Percentiles rank a stretch among this genome's conserved stretches.
Conservation (phyloP, 2,329 filamentous ascomycete species). For the Ilyonectria mors-panacis region DNA sequence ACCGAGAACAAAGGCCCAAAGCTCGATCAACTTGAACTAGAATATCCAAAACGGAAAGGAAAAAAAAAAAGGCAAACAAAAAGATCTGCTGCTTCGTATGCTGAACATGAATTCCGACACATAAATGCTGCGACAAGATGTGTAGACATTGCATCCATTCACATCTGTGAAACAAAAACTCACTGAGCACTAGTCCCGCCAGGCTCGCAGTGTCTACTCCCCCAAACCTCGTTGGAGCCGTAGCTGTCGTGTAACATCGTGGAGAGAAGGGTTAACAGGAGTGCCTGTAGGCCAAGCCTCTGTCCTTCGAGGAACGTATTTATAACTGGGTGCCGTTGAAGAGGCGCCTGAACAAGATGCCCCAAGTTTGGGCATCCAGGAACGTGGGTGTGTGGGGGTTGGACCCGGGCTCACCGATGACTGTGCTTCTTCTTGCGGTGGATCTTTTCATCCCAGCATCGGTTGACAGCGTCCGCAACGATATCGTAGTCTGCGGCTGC, state of each 20-base stretch:
- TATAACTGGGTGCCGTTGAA: slow-evolving; percentile 42
- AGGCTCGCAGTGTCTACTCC: slow-evolving; percentile 2
- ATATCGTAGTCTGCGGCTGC: slow-evolving; percentile 56
- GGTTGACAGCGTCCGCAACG: slow-evolving; percentile 62
- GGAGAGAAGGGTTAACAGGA: slow-evolving; percentile 41
- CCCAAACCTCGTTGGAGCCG: slow-evolving; percentile 16
- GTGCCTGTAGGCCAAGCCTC: slow-evolving; percentile 29
- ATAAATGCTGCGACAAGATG: slow-evolving; percentile 10
- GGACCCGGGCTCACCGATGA: slow-evolving; percentile 30
- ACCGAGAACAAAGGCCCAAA: background rate
- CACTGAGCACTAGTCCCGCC: slow-evolving; percentile 8
- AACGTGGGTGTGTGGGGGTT: slow-evolving; percentile 44
- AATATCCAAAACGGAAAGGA: slow-evolving; percentile 25
- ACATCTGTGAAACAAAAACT: slow-evolving; percentile 1
- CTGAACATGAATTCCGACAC: slow-evolving; percentile 13
- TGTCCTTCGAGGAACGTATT: slow-evolving; percentile 51
- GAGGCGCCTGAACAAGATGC: slow-evolving; percentile 41
- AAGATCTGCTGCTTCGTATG: slow-evolving; percentile 24
- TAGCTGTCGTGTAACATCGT: slow-evolving; percentile 33
- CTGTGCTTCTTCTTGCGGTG: slow-evolving; percentile 51
- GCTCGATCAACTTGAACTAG: slow-evolving; percentile 8
- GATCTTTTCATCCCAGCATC: slow-evolving; percentile 64
- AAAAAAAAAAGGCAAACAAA: slow-evolving; percentile 24
- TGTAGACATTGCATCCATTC: slow-evolving; percentile 8
- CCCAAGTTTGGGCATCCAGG: slow-evolving; percentile 37